Evolutionary conservation across 371 early-diverging fungal genomes (phyloP), one percentile per base, ranked within the genome.

Genomic region (Mortierella sp.): DNA sequence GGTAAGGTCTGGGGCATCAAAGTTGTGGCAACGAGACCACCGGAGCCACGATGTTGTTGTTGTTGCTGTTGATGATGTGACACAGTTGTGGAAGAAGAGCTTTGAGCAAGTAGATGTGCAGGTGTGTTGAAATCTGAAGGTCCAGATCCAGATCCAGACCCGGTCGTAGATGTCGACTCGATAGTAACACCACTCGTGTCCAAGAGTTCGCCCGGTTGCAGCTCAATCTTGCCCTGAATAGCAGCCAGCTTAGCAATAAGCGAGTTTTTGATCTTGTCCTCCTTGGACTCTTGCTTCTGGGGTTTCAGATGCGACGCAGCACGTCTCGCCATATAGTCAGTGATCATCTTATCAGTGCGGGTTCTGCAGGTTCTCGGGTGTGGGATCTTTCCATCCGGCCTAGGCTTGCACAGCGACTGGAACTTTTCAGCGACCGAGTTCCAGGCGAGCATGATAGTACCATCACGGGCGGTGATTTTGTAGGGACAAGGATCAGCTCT

Each of bases 371-470:
- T 73, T n/a, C 68, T 46, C 2, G 75, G 50, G n/a, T 54, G 50
- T n/a, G 75, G 75, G n/a, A 68, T 26, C n/a, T 59, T 73, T 2
- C 75, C 75, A 28, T 73, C 69, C 0, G 59, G 51, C 3, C 75
- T 59, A 15, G 55, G 68, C 15, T 41, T 54, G 37, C 67, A 68
- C 24, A 32, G 14, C 8, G 11, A 26, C 32, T 60, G 48, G 54
- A 73, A 73, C 15, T 63, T 64, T 7, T 64, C 64, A 2, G 69
- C 60, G 19, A 73, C 60, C 17, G 47, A 32, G 49, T 73, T 73
- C 75, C 75, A 73, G 23, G 75, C 75, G 3, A 68, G 50, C 62
- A 73, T 60, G 31, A 73, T 73, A 31, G 75, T 46, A 11, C 75
- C 75, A 12, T 73, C 75, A 15, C 75, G 68, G 14, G 69, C 47